Evolutionary conservation across 108 stramenopile species (phyloP).

Genomic region (Cyclotella choctawhatcheeana): DNA sequence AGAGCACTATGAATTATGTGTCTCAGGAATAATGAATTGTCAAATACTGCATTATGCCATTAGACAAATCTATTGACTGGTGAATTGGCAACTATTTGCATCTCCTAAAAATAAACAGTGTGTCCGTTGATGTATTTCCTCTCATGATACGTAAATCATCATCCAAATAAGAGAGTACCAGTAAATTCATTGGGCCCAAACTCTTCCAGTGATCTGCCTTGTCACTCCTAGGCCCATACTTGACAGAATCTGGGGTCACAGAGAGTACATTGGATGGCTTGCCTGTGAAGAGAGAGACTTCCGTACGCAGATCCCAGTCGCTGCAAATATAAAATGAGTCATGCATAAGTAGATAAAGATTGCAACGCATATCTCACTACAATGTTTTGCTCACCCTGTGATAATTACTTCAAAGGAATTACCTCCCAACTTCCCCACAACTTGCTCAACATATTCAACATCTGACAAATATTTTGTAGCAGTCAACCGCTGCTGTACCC

Average conservation of each 20-base stretch:
- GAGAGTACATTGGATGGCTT: constrained; percentile 66
- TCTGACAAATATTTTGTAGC: constrained; percentile 69
- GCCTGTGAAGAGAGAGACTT: constrained; percentile 75
- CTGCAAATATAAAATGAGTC: not conserved
- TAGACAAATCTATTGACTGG: not conserved
- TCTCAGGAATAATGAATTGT: no score
- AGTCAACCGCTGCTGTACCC: constrained; percentile 62
- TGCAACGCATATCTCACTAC: not conserved
- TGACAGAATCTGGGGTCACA: constrained; percentile 75
- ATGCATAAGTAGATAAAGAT: not conserved
- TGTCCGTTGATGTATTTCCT: constrained; percentile 82
- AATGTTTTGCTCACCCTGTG: constrained; percentile 54
- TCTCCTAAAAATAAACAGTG: constrained; percentile 76
- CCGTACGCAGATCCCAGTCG: constrained; percentile 76
- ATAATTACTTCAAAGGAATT: constrained; percentile 77
- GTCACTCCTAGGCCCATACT: constrained; percentile 72
- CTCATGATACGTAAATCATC: constrained; percentile 85
- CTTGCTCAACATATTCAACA: constrained; percentile 76
- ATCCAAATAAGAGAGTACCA: constrained; percentile 81
- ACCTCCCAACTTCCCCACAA: constrained; percentile 60
- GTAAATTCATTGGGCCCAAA: constrained; percentile 76
- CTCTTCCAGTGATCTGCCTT: constrained; percentile 90
- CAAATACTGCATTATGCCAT: not conserved
- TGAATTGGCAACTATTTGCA: constrained; percentile 8
- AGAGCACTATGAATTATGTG: not conserved